Evolutionary conservation across 192 early-diverging fungal genomes (phyloP), one percentile per base, ranked within the genome.

Genomic region (Gigaspora rosea): DNA sequence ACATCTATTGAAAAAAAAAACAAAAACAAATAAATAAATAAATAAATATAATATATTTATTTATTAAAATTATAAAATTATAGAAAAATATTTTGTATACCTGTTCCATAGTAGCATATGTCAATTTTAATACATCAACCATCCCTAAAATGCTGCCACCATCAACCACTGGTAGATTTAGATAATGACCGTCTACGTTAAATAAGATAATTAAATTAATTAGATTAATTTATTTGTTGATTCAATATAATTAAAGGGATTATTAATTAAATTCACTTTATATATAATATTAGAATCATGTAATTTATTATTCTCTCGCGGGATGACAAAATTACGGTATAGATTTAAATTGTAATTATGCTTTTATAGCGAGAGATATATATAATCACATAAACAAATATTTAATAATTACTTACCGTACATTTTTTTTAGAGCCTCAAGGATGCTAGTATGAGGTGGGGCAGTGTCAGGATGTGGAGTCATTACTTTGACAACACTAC

Each of bases 401-500:
- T 18, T 35, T 8, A 66, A 65, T 66, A 12, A n/a, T 47, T 66
- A 73, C 47, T 79, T 85, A 88, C 88, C 88, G 81, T 95, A 88
- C 94, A 95, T 95, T 79, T 90, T 91, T 80, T 90, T 91, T 73
- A 95, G 85, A 20, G 92, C 94, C 66, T 94, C 93, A 68, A 94
- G 83, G 76, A 95, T 92, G 71, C 91, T 89, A 65, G 89, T 93
- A 72, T 85, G 78, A 46, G 92, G 85, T 49, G 88, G 75, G 33
- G 90, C 91, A 10, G 92, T 92, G 83, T 95, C 93, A 8, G 94
- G 94, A 71, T 95, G 91, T 68, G 94, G 94, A 9, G 94, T 95
- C 97, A 99, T 99, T 15, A 99, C 97, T 78, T 96, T 92, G 33
- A 97, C 94, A 51, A 99, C 96, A 59, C 92, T 92, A 79, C 95